Percentiles rank a stretch among this genome's conserved stretches.
phyloP scores from a whole-genome alignment of 2,329 filamentous ascomycete genomes.

The Venturia pyrina region DNA sequence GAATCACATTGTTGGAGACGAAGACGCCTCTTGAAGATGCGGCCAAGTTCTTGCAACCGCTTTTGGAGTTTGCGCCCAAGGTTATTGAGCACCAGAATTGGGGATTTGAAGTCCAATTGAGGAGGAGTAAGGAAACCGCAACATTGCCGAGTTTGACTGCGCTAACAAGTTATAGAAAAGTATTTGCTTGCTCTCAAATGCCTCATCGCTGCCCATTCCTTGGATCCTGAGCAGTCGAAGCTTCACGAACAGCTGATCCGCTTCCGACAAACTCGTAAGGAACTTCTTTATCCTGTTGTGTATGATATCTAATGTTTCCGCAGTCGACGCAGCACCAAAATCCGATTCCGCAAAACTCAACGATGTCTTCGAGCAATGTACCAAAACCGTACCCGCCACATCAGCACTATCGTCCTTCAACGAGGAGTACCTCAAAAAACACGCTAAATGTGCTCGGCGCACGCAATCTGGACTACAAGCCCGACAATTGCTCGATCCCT shows the following conservation, averaged over 20 bases:
- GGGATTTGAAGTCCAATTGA: slow-evolving; percentile 83
- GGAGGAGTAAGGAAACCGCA: slow-evolving; percentile 55
- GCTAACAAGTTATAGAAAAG: slow-evolving; percentile 52
- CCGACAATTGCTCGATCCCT: slow-evolving; percentile 47
- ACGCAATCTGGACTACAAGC: slow-evolving; percentile 54
- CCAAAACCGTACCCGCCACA: slow-evolving; percentile 48
- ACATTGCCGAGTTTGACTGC: slow-evolving; percentile 7
- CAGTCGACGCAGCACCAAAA: slow-evolving; percentile 37
- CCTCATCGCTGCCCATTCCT: slow-evolving; percentile 59
- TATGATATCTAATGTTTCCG: slow-evolving; percentile 10
- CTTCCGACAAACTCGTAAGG: slow-evolving; percentile 51
- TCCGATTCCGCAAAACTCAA: slow-evolving; percentile 56
- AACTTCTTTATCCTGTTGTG: not conserved
- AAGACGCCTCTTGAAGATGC: slow-evolving; percentile 75
- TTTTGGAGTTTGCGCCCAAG: slow-evolving; percentile 74
- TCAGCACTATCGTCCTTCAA: slow-evolving; percentile 55
- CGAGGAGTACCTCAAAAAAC: slow-evolving; percentile 50
- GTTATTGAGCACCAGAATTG: slow-evolving; percentile 72
- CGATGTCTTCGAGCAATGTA: slow-evolving; percentile 60
- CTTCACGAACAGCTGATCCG: slow-evolving; percentile 66
- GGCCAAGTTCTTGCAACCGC: slow-evolving; percentile 71
- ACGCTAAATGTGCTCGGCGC: slow-evolving; percentile 53
- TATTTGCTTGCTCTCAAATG: slow-evolving; percentile 80
- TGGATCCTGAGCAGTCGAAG: slow-evolving; percentile 60
- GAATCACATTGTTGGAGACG: slow-evolving; percentile 69